Base-by-base conservation (phyloP, 768 basidiomycete species). In the Heimioporus sp. region DNA sequence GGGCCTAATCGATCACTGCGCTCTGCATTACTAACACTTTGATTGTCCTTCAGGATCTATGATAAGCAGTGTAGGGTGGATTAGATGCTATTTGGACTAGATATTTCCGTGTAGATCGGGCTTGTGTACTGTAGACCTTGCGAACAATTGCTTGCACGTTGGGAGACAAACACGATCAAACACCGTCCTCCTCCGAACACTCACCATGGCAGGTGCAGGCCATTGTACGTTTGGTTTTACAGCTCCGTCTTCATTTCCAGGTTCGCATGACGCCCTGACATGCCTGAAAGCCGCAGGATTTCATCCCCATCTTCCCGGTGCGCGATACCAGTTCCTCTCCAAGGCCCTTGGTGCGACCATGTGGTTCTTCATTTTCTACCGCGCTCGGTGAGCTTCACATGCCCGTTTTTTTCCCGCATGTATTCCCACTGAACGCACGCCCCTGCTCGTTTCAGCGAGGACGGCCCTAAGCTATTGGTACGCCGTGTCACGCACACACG, bases 351-450 rank as follows among this genome's bases (percentile, higher is more conserved):
- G 94, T 44, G 94, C 93, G 32, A 81, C 85, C 21, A 96, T 97
- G 94, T 97, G 94, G 94, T 96, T 96, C 82, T 97, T 94, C 77
- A 93, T 97, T 67, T 96, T 97, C 77, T 97, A 95, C 73, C 85
- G 94, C 51, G 87, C 90, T 57, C 79, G 92, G 94, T 96, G 63
- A 65, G 87, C 77, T 10, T 1, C 30, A n/a, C 28, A 10, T 9
- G 21, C 16, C 36, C 28, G 11, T n/a, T 30, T 42, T 28, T 34
- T 28, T 43, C 39, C 54, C 35, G 56, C 39, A 56, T 20, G 21
- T 5, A 19, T 7, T 28, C 24, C 24, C 24, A 5, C 24, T 28
- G 1, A 28, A 28, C 24, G 24, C 24, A 7, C n/a, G n/a, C n/a
- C 24, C 24, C 24, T 5, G 5, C 24, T 7, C 24, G 6, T 42